A percentile compares a stretch with the other conserved stretches of the same genome.
These are phyloP conservation scores for Termitomyces sp. DNA, from an alignment of 768 basidiomycete species.

Conservation along the genomic window DNA sequence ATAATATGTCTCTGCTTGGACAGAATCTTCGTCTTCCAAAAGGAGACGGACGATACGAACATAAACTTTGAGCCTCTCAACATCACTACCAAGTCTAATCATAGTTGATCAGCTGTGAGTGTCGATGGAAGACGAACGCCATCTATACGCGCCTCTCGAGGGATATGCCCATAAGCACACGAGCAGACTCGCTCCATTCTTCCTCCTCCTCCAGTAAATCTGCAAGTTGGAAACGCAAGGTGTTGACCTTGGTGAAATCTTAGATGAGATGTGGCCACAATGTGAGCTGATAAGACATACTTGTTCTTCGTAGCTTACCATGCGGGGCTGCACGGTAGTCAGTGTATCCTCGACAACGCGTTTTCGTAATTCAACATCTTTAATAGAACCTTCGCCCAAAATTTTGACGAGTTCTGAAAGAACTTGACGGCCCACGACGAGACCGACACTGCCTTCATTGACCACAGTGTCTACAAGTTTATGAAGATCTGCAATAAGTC, in stretches of 20 bases:
- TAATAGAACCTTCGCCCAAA: constrained; percentile 50
- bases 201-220: constrained; percentile 86
- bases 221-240: constrained; percentile 83
- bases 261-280: neutral
- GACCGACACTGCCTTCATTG: constrained; percentile 73
- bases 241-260: constrained; percentile 54
- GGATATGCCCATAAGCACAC: constrained; percentile 87
- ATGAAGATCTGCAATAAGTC: constrained; percentile 54
- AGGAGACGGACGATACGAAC: constrained; percentile 92
- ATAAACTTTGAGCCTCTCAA: constrained; percentile 85
- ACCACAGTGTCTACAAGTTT: constrained; percentile 74
- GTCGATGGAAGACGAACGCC: neutral
- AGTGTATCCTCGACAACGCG: constrained; percentile 74
- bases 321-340: constrained; percentile 61
- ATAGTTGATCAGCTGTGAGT: constrained; percentile 1
- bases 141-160: constrained; percentile 69
- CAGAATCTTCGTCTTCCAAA: constrained; percentile 93
- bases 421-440: constrained; percentile 86
- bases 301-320: constrained; percentile 95
- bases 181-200: constrained; percentile 91
- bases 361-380: constrained; percentile 55
- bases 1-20: constrained; percentile 97
- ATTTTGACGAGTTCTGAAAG: constrained; percentile 77
- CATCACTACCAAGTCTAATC: constrained; percentile 60
- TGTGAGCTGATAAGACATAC: constrained; percentile 37